phyloP scores from a whole-genome alignment of 768 basidiomycete species.

The Hericium coralloides region DNA sequence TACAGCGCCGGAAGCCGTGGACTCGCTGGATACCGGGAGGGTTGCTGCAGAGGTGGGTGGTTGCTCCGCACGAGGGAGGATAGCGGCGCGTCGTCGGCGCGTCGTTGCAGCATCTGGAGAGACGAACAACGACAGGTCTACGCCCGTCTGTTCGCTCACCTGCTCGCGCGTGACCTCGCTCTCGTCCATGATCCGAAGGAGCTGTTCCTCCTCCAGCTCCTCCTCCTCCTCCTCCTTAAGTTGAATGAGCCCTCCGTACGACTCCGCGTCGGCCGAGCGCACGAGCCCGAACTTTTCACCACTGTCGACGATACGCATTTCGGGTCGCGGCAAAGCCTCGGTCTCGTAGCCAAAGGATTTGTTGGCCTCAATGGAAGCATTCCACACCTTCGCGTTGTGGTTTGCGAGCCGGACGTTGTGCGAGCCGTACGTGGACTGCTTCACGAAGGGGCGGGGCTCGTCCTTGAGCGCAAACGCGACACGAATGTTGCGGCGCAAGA shows the following conservation, averaged over 20 bases:
- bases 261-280: not conserved
- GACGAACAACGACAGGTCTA: too few relatives aligned
- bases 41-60: too few relatives aligned
- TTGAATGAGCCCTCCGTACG: not conserved
- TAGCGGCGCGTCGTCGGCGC: too few relatives aligned
- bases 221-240: not conserved
- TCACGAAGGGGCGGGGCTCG: conserved; percentile 3
- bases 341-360: not conserved
- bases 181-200: too few relatives aligned
- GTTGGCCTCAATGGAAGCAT: not conserved
- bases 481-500: conserved; percentile 16
- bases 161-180: too few relatives aligned
- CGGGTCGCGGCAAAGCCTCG: not conserved
- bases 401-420: conserved; percentile 19
- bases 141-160: too few relatives aligned
- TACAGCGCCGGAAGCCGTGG: too few relatives aligned
- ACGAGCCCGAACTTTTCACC: conserved; percentile 11
- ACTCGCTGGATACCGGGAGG: too few relatives aligned
- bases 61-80: too few relatives aligned
- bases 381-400: conserved; percentile 13
- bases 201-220: not conserved
- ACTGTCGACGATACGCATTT: not conserved
- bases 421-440: conserved; percentile 12
- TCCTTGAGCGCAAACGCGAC: conserved; percentile 1
- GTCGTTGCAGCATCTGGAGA: too few relatives aligned